phyloP scores from a whole-genome alignment of 768 basidiomycete genomes.

The Butyriboletus loyo region DNA sequence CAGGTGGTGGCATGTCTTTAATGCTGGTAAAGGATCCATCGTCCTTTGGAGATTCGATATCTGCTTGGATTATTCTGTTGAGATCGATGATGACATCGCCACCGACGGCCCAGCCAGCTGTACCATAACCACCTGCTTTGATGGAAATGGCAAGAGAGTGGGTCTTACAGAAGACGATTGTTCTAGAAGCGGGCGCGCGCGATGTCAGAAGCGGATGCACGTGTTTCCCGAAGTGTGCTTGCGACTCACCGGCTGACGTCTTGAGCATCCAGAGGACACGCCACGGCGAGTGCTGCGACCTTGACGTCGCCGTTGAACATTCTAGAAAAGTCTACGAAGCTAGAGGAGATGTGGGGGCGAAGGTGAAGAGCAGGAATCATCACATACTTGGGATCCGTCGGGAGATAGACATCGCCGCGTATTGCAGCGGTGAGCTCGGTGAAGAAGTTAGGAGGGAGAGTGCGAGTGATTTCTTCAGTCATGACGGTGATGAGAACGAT shows the following conservation, averaged over 20 bases:
- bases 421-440: conserved; percentile 45
- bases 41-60: conserved; percentile 57
- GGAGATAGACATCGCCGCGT: conserved; percentile 46
- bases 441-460: conserved; percentile 30
- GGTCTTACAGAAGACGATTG: conserved; percentile 70
- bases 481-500: conserved; percentile 9
- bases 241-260: conserved; percentile 76
- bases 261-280: conserved; percentile 70
- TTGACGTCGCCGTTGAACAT: conserved; percentile 81
- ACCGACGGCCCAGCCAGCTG: conserved; percentile 83
- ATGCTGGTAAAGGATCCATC: conserved; percentile 62
- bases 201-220: conserved; percentile 5
- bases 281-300: conserved; percentile 57
- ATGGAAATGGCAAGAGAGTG: conserved; percentile 72
- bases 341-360: conserved; percentile 8
- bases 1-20: conserved; percentile 47
- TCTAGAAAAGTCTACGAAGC: conserved; percentile 31
- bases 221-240: not conserved
- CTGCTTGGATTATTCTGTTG: conserved; percentile 60
- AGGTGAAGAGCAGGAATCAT: not conserved
- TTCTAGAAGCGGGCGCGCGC: conserved; percentile 36
- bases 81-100: conserved; percentile 87
- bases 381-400: conserved; percentile 41
- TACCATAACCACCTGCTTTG: conserved; percentile 90
- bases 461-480: conserved; percentile 1